Percentiles rank a stretch among this genome's conserved stretches.
These are phyloP conservation scores for Fusarium subglutinans DNA, from an alignment of 2,329 filamentous ascomycete genomes.

Conservation along the genomic window DNA sequence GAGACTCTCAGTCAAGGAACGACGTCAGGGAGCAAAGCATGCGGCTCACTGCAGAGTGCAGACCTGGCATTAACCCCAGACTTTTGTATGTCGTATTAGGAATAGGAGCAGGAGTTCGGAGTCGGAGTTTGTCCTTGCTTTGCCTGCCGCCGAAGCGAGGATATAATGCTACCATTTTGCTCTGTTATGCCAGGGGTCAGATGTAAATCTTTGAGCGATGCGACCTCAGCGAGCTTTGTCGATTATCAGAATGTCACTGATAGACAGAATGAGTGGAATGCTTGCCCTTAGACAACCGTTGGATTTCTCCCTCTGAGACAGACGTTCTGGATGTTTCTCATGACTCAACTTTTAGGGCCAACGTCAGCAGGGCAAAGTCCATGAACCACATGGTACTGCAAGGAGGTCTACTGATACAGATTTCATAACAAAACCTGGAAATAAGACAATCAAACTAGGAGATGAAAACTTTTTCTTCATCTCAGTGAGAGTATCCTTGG, in stretches of 20 bases:
- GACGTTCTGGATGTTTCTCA: constrained; percentile 19
- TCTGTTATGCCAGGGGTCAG: constrained; percentile 30
- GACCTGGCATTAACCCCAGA: constrained; percentile 4
- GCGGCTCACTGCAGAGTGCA: constrained; percentile 15
- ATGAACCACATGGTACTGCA: constrained; percentile 13
- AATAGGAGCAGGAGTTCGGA: not conserved
- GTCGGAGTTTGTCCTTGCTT: not conserved
- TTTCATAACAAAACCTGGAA: constrained; percentile 13
- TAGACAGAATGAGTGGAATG: not conserved
- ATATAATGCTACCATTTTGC: constrained; percentile 22
- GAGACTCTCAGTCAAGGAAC: not conserved
- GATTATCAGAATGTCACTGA: constrained; percentile 25
- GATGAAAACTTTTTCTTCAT: constrained; percentile 15
- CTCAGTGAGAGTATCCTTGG: constrained; percentile 4
- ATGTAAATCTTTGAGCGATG: constrained; percentile 6
- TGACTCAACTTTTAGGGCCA: constrained; percentile 21
- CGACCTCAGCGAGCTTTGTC: constrained; percentile 16
- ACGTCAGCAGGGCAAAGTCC: constrained; percentile 27
- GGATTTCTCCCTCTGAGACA: constrained; percentile 11
- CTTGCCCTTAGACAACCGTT: constrained; percentile 4
- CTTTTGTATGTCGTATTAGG: constrained; percentile 5
- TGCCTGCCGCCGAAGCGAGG: constrained; percentile 31
- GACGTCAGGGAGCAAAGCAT: constrained; percentile 19
- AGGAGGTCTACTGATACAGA: not conserved
- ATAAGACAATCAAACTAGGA: not conserved